Evolutionary conservation across 768 basidiomycete genomes (phyloP).

Genomic region (Trametes gibbosa): DNA sequence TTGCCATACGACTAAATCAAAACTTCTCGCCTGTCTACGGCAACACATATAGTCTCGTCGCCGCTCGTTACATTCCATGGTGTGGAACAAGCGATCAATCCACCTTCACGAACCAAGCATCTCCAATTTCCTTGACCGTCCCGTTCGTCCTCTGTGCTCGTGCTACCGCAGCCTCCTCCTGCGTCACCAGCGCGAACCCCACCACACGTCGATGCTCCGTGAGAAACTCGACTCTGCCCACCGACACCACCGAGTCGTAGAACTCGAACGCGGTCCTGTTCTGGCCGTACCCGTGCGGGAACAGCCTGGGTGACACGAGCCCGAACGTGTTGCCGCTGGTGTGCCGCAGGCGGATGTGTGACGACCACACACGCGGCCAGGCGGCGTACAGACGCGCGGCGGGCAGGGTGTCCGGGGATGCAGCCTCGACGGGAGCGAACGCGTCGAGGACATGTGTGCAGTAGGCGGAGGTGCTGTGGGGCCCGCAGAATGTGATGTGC

Average conservation of each 20-base stretch:
- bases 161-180: slow-evolving; percentile 10
- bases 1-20: too few species aligned
- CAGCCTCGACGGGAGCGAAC: slow-evolving; percentile 9
- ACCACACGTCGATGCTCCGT: slow-evolving; percentile 4
- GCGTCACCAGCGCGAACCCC: slow-evolving; percentile 17
- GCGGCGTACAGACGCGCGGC: slow-evolving; percentile 5
- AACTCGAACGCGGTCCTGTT: slow-evolving; percentile 15
- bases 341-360: slow-evolving; percentile 33
- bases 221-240: slow-evolving; percentile 9
- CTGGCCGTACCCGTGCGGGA: slow-evolving; percentile 36
- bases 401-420: neutral
- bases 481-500: slow-evolving; percentile 22
- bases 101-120: slow-evolving; percentile 15
- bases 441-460: slow-evolving; percentile 11
- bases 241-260: neutral
- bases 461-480: slow-evolving; percentile 9
- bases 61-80: too few species aligned
- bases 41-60: too few species aligned
- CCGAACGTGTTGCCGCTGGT: slow-evolving; percentile 24
- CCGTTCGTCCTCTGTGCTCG: neutral
- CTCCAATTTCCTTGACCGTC: slow-evolving; percentile 1
- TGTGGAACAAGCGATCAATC: too few species aligned
- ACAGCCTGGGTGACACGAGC: slow-evolving; percentile 27
- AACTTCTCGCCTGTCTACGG: too few species aligned
- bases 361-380: slow-evolving; percentile 27